Conservation (phyloP, 495 filamentous ascomycete species). For the Aspergillus cristatus region DNA sequence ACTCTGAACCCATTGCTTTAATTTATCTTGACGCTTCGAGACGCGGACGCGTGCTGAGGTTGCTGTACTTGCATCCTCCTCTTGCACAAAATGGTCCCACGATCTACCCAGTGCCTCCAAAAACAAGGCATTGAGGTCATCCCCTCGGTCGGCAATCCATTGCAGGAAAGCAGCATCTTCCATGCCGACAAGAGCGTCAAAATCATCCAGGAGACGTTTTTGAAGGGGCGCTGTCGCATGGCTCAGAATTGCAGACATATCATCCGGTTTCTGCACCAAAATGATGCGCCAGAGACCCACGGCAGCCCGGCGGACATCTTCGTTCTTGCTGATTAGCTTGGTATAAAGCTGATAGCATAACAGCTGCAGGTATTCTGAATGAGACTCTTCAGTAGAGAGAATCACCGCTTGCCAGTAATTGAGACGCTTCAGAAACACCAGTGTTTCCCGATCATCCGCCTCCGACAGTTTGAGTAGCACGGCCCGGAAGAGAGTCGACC, state of each 20-base stretch:
- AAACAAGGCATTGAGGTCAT: constrained; percentile 72
- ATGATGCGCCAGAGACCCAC: constrained; percentile 83
- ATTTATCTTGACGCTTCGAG: constrained; percentile 65
- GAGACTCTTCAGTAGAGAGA: constrained; percentile 62
- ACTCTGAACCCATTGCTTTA: constrained; percentile 67
- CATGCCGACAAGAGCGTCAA: constrained; percentile 73
- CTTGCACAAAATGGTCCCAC: constrained; percentile 76
- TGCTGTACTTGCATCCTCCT: constrained; percentile 68
- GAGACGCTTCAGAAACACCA: constrained; percentile 68
- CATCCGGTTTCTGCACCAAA: constrained; percentile 86
- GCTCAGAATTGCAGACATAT: constrained; percentile 61
- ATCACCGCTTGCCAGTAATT: constrained; percentile 93
- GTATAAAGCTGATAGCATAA: constrained; percentile 87
- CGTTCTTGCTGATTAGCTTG: constrained; percentile 58
- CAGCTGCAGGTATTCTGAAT: constrained; percentile 67
- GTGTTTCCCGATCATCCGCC: constrained; percentile 57
- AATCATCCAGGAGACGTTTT: constrained; percentile 61
- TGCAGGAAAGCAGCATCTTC: constrained; percentile 77
- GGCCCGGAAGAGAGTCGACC: constrained; percentile 63
- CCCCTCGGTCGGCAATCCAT: constrained; percentile 81
- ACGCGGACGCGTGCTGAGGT: constrained; percentile 60
- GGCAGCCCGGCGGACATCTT: constrained; percentile 62
- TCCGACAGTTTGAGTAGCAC: constrained; percentile 76
- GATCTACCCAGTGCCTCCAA: constrained; percentile 63
- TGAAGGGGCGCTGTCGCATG: constrained; percentile 61